These are phyloP conservation scores for Colletotrichum sp. DNA, from an alignment of 2,329 filamentous ascomycete species.

Conservation along the genomic window DNA sequence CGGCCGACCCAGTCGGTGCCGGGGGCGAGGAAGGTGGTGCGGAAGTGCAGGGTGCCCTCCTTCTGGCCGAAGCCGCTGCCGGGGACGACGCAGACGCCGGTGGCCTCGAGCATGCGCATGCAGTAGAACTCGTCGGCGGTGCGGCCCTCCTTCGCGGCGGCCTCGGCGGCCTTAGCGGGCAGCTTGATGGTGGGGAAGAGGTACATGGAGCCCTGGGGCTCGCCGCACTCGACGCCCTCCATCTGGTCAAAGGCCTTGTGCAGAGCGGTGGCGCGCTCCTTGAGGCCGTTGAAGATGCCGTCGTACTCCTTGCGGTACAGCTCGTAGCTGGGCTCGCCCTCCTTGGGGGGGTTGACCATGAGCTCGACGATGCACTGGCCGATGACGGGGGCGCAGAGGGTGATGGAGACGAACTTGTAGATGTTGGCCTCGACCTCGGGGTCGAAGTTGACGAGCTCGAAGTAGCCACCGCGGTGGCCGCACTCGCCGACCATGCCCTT, in stretches of 20 bases:
- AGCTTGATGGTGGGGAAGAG: slow-evolving; percentile 94
- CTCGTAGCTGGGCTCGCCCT: slow-evolving; percentile 82
- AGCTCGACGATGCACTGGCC: slow-evolving; percentile 96
- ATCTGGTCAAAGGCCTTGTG: slow-evolving; percentile 92
- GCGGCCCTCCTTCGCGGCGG: slow-evolving; percentile 76
- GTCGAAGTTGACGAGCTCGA: slow-evolving; percentile 93
- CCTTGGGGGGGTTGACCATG: slow-evolving; percentile 93
- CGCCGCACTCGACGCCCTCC: slow-evolving; percentile 92
- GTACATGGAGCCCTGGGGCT: slow-evolving; percentile 97
- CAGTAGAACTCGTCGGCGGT: slow-evolving; percentile 93
- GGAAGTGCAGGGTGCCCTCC: slow-evolving; percentile 89
- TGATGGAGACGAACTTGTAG: slow-evolving; percentile 99
- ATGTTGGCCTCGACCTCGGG: slow-evolving; percentile 86
- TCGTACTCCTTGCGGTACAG: slow-evolving; percentile 88
- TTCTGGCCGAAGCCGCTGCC: slow-evolving; percentile 95
- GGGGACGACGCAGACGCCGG: slow-evolving; percentile 92
- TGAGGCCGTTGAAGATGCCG: slow-evolving; percentile 79
- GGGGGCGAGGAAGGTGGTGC: slow-evolving; percentile 95
- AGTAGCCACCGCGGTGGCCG: slow-evolving; percentile 96
- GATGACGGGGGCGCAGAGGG: slow-evolving; percentile 92
- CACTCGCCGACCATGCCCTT: slow-evolving; percentile 99
- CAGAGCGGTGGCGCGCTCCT: slow-evolving; percentile 80
- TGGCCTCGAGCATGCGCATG: slow-evolving; percentile 87
- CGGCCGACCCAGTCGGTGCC: slow-evolving; percentile 93
- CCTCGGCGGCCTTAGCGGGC: slow-evolving; percentile 75